Conservation (phyloP, 1,284 basidiomycete species). For the Hymenochaete sp. region DNA sequence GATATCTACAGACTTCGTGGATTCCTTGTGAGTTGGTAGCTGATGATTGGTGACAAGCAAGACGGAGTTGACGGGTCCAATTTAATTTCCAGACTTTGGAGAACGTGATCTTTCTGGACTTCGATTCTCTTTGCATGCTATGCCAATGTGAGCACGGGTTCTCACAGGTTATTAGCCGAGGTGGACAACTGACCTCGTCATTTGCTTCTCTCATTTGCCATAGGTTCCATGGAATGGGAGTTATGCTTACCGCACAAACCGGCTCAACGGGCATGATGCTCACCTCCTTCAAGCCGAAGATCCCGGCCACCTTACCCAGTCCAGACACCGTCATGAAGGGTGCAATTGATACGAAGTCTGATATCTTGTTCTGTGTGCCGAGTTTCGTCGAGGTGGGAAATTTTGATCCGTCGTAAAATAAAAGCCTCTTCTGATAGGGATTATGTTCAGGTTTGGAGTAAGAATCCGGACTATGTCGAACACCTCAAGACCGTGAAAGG, state of each 20-base stretch:
- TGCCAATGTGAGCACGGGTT: too few species aligned
- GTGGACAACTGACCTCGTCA: too few species aligned
- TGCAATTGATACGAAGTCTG: constrained; percentile 18
- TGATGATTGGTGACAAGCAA: too few species aligned
- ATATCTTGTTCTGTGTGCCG: constrained; percentile 24
- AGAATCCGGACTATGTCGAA: constrained; percentile 1
- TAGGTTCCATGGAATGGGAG: constrained; percentile 24
- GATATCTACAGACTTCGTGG: constrained; percentile 17
- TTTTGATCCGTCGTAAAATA: neutral
- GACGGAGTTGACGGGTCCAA: too few species aligned
- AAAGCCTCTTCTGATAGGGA: neutral
- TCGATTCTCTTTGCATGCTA: constrained; percentile 18
- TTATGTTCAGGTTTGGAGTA: constrained; percentile 1
- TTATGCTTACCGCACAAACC: constrained; percentile 16
- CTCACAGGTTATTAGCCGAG: too few species aligned
- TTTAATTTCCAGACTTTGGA: constrained; percentile 24
- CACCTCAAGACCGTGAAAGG: neutral
- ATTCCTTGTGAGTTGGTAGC: constrained; percentile 16
- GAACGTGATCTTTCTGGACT: constrained; percentile 20
- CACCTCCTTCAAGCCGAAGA: constrained; percentile 21
- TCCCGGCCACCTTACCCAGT: constrained; percentile 23
- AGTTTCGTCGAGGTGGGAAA: constrained; percentile 26
- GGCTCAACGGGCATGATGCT: constrained; percentile 23
- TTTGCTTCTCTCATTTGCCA: too few species aligned
- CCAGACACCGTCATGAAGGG: constrained; percentile 23